phyloP scores from a whole-genome alignment of 768 basidiomycete genomes.

The Lactarius quietus region DNA sequence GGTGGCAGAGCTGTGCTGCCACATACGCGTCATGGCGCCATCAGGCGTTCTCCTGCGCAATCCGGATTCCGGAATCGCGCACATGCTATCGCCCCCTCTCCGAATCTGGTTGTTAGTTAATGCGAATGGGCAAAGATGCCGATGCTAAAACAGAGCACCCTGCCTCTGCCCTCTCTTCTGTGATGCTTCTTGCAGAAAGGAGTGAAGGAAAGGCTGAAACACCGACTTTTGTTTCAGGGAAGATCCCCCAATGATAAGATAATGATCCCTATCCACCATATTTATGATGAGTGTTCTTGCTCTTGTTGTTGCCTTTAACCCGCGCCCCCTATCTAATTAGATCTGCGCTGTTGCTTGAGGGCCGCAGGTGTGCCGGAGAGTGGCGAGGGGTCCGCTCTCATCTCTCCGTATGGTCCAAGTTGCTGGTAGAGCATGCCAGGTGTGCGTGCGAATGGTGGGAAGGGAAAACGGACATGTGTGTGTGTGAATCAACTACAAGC shows the following conservation, averaged over 20 bases:
- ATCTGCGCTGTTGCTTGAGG: neutral
- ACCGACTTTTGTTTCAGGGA: neutral
- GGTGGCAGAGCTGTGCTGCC: neutral
- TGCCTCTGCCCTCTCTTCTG: neutral
- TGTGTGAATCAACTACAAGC: neutral
- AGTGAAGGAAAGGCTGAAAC: neutral
- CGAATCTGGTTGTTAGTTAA: neutral
- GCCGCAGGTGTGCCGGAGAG: neutral
- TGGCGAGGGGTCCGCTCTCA: neutral
- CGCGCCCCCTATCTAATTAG: neutral
- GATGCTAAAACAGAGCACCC: neutral
- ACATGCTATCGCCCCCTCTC: neutral
- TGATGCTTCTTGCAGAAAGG: neutral
- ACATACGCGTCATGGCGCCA: neutral
- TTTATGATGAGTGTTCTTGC: neutral
- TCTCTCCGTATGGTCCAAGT: neutral
- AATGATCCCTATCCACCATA: too few species aligned
- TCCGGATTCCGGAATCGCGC: neutral
- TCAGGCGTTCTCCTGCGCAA: neutral
- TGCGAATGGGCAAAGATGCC: neutral
- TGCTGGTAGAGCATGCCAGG: neutral
- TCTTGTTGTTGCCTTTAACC: neutral
- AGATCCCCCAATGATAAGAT: neutral
- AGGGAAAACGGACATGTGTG: neutral
- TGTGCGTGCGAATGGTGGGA: neutral